Conservation (phyloP, 306 rosid species). For the Potentilla sterilis region DNA sequence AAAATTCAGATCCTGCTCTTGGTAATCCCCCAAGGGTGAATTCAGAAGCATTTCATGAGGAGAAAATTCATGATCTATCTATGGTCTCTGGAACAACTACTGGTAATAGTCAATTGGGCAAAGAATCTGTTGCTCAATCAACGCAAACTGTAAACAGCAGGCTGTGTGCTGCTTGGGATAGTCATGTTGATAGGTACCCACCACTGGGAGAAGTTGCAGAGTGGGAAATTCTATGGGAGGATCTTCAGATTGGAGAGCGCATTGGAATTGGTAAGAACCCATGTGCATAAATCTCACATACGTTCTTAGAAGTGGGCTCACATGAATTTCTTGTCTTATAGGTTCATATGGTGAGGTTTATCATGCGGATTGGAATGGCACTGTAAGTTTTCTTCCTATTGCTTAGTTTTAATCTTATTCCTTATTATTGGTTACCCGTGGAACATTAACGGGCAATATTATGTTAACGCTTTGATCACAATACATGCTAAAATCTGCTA, state of each 20-base stretch:
- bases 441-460: conserved; percentile 1
- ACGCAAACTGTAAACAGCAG: conserved; percentile 35
- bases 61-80: conserved; percentile 27
- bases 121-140: conserved; percentile 40
- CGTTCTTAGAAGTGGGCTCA: neutral
- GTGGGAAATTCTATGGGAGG: conserved; percentile 98
- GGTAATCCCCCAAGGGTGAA: conserved; percentile 29
- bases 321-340: conserved; percentile 23
- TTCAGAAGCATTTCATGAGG: conserved; percentile 28
- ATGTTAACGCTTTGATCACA: conserved; percentile 10
- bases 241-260: conserved; percentile 95
- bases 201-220: conserved; percentile 70
- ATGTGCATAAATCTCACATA: neutral
- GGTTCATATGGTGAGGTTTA: conserved; percentile 92
- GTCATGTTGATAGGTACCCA: conserved; percentile 44
- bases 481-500: conserved; percentile 15
- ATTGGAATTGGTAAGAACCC: conserved; percentile 88
- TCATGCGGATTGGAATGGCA: conserved; percentile 86
- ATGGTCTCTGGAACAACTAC: conserved; percentile 23
- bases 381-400: conserved; percentile 59
- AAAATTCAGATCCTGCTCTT: conserved; percentile 25
- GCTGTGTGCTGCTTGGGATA: conserved; percentile 33
- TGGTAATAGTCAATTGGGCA: conserved; percentile 33
- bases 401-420: conserved; percentile 11
- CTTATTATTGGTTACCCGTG: neutral